Base-by-base conservation (phyloP, 768 basidiomycete species). In the Wakefieldia striispora region DNA sequence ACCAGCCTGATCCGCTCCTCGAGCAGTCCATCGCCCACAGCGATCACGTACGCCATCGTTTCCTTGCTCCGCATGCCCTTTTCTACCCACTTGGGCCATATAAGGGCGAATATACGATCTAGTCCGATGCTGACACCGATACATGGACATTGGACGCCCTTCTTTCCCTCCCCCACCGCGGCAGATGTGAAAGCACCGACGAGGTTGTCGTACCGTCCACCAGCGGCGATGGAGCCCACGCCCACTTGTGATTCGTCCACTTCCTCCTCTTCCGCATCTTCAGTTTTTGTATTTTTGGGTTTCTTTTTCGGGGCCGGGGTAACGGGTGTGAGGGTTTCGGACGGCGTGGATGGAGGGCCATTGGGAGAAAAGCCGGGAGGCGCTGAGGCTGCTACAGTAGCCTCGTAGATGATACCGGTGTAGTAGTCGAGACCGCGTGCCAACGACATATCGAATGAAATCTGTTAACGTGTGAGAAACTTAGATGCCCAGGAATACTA, bases 351-450 rank as follows among this genome's bases (percentile, higher is more conserved):
- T 12, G 77, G 61, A 0, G 79, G 75, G 1, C 79, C 78, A 56
- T 80, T 75, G 43, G 81, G 71, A 27, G 72, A 57, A 72, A 92
- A 84, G 3, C 83, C 84, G 0, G 95, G 95, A 2, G 95, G 94
- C 0, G 95, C 95, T 9, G 95, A 97, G 1, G 86, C 91, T 62
- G 91, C 93, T 35, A 93, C 90, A 53, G 90, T 81, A 37, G 92
- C 97, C 70, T 99, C 95, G 70, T 95, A 98, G 66, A 98, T 98
- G 61, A 99, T 86, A 16, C 97, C 97, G 2, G 95, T 99, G 71
- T 99, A 98, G 70, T 99, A 98, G 68, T 98, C 97, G 19, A 98
- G 79, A 34, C 95, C 95, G 27, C 95, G 87, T n/a, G 95, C 95
- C 13, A 99, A 82, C 2, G 94, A 97, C 56, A 98, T 80, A 69